A percentile compares a stretch with the other conserved stretches of the same genome.
phyloP scores from a whole-genome alignment of 2,329 filamentous ascomycete genomes.

The Aspergillus bombycis region DNA sequence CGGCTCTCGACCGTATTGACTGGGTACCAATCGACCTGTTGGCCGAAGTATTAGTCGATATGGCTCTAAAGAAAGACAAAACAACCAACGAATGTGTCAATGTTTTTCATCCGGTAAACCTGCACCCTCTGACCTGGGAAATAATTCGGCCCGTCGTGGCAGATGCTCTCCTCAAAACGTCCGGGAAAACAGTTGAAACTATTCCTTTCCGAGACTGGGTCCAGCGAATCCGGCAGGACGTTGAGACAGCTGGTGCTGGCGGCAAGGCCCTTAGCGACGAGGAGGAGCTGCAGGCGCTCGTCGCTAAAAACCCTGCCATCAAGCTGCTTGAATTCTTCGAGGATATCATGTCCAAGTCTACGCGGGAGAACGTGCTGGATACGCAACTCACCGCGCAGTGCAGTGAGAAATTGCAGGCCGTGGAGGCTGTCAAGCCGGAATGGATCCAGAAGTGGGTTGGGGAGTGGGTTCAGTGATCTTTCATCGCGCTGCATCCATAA shows the following conservation, averaged over 20 bases:
- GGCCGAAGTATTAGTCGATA: slow-evolving; percentile 34
- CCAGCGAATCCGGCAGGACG: slow-evolving; percentile 11
- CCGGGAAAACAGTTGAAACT: not conserved
- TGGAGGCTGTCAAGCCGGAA: slow-evolving; percentile 30
- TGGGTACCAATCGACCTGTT: slow-evolving; percentile 52
- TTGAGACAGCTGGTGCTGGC: slow-evolving; percentile 11
- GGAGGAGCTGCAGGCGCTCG: slow-evolving; percentile 14
- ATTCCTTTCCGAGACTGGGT: slow-evolving; percentile 22
- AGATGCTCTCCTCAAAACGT: not conserved
- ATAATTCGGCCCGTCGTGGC: slow-evolving; percentile 8
- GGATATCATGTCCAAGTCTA: slow-evolving; percentile 9
- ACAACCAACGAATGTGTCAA: not conserved
- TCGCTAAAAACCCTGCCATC: slow-evolving; percentile 31
- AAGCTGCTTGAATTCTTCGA: slow-evolving; percentile 38
- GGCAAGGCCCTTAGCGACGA: not conserved
- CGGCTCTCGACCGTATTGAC: slow-evolving; percentile 38
- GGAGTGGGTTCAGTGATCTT: slow-evolving; percentile 31
- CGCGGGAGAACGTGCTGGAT: slow-evolving; percentile 21
- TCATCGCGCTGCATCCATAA: not conserved
- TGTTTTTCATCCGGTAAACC: slow-evolving; percentile 25
- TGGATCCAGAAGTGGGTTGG: slow-evolving; percentile 42
- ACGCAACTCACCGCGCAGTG: slow-evolving; percentile 15
- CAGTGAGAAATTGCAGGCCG: slow-evolving; percentile 29
- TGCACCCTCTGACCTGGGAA: slow-evolving; percentile 18
- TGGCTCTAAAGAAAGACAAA: not conserved